Conservation (phyloP, 2,329 filamentous ascomycete genomes). For the Hyphodiscus sp. region DNA sequence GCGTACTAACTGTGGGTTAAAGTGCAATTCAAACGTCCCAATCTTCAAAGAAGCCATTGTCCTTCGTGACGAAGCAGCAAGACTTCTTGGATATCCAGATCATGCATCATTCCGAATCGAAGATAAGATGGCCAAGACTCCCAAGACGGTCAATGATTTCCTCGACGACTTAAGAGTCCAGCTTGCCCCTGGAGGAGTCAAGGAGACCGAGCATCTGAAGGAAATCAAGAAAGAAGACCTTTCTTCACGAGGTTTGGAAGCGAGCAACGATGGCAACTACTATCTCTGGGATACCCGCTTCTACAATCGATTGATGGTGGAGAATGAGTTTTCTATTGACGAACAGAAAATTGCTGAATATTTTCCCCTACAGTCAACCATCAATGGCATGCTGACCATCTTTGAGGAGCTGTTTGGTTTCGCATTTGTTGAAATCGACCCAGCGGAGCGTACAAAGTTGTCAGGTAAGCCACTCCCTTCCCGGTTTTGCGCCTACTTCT, state of each 20-base stretch:
- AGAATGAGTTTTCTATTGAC: slow-evolving; percentile 73
- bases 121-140: slow-evolving; percentile 79
- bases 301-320: slow-evolving; percentile 74
- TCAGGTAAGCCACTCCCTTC: slow-evolving; percentile 14
- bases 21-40: slow-evolving; percentile 63
- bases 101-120: slow-evolving; percentile 72
- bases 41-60: slow-evolving; percentile 70
- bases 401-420: slow-evolving; percentile 80
- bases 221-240: slow-evolving; percentile 68
- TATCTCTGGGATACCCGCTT: slow-evolving; percentile 80
- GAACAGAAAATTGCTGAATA: slow-evolving; percentile 78
- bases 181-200: slow-evolving; percentile 60
- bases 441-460: slow-evolving; percentile 49
- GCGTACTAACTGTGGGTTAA: slow-evolving; percentile 2
- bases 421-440: slow-evolving; percentile 65
- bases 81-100: slow-evolving; percentile 68
- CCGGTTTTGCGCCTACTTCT: background rate
- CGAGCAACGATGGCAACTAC: slow-evolving; percentile 59
- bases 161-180: slow-evolving; percentile 62
- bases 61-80: slow-evolving; percentile 71
- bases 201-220: slow-evolving; percentile 65
- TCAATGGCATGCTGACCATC: slow-evolving; percentile 73
- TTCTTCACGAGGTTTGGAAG: slow-evolving; percentile 46
- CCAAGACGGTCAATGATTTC: slow-evolving; percentile 66
- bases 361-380: slow-evolving; percentile 69